A percentile compares a stretch with the other conserved stretches of the same genome.
Conservation (phyloP, 2,329 filamentous ascomycete species). For the Proliferodiscus dingleyae region DNA sequence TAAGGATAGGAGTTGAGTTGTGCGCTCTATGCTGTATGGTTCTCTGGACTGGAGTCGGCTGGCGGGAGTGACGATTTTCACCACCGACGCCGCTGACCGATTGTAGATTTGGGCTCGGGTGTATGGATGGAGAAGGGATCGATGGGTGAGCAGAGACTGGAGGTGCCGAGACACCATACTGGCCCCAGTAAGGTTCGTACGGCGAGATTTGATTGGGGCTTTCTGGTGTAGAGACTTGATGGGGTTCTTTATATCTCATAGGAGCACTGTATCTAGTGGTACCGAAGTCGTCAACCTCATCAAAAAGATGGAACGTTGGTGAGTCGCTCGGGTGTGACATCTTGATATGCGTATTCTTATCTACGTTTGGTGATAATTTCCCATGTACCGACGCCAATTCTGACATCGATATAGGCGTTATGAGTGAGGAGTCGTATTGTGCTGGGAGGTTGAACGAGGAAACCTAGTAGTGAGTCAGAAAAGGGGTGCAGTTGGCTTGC, state of each 20-base stretch:
- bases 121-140: slow-evolving; percentile 17
- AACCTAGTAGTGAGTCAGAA: slow-evolving; percentile 21
- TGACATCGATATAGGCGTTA: slow-evolving; percentile 26
- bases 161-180: slow-evolving; percentile 23
- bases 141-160: slow-evolving; percentile 13
- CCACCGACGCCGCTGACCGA: slow-evolving; percentile 17
- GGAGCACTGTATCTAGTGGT: slow-evolving; percentile 15
- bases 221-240: slow-evolving; percentile 18
- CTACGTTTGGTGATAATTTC: slow-evolving; percentile 10
- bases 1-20: slow-evolving; percentile 19
- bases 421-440: slow-evolving; percentile 23
- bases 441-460: slow-evolving; percentile 29
- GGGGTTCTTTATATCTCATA: slow-evolving; percentile 23
- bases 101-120: slow-evolving; percentile 16
- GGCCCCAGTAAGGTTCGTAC: slow-evolving; percentile 20
- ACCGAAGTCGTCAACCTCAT: slow-evolving; percentile 16
- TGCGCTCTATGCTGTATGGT: slow-evolving; percentile 8
- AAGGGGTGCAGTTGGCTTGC: background rate
- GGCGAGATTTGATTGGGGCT: slow-evolving; percentile 16
- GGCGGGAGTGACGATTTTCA: slow-evolving; percentile 13
- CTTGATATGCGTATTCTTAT: slow-evolving; percentile 16
- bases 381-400: slow-evolving; percentile 16
- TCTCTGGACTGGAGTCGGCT: slow-evolving; percentile 9
- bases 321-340: slow-evolving; percentile 16
- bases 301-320: slow-evolving; percentile 16